Percentiles rank a stretch among this genome's conserved stretches.
These are phyloP conservation scores for Floccularia luteovirens DNA, from an alignment of 768 basidiomycete genomes.

Conservation along the genomic window DNA sequence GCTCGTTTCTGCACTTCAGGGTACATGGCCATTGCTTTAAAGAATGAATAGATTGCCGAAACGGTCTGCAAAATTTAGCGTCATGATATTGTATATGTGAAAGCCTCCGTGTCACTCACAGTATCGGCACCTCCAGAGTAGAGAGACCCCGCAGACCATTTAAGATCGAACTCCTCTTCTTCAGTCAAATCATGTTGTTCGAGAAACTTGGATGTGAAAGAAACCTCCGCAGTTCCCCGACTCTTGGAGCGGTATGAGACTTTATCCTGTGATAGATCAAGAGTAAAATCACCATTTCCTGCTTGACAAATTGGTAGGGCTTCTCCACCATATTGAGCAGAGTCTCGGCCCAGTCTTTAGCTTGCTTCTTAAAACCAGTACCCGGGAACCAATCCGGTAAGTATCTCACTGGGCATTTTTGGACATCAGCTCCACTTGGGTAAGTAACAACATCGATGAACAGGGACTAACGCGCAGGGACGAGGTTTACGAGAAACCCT, in stretches of 20 bases:
- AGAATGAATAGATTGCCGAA: slow-evolving; percentile 26
- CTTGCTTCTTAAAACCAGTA: slow-evolving; percentile 40
- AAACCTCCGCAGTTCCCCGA: slow-evolving; percentile 23
- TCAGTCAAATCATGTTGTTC: slow-evolving; percentile 13
- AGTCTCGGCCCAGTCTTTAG: slow-evolving; percentile 33
- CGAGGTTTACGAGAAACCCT: slow-evolving; percentile 38
- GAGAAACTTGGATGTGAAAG: slow-evolving; percentile 24
- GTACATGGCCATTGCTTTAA: slow-evolving; percentile 30
- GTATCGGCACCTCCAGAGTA: slow-evolving; percentile 41
- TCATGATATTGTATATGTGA: not conserved
- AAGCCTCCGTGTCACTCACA: slow-evolving; percentile 10
- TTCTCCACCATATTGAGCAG: slow-evolving; percentile 36
- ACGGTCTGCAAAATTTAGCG: slow-evolving; percentile 21
- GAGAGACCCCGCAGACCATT: slow-evolving; percentile 37
- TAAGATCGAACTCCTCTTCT: slow-evolving; percentile 28
- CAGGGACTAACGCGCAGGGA: slow-evolving; percentile 31
- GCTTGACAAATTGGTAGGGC: slow-evolving; percentile 36
- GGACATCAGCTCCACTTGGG: not conserved
- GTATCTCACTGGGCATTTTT: slow-evolving; percentile 26
- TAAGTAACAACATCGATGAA: not conserved
- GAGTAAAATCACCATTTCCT: slow-evolving; percentile 29
- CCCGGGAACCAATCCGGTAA: slow-evolving; percentile 55
- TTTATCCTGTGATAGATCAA: too few species aligned
- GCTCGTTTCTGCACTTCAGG: slow-evolving; percentile 30
- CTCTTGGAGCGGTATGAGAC: slow-evolving; percentile 7